Percentiles rank a stretch among this genome's conserved stretches.
Evolutionary conservation across 1,284 basidiomycete species (phyloP).

Genomic region (Blastosporella zonata): DNA sequence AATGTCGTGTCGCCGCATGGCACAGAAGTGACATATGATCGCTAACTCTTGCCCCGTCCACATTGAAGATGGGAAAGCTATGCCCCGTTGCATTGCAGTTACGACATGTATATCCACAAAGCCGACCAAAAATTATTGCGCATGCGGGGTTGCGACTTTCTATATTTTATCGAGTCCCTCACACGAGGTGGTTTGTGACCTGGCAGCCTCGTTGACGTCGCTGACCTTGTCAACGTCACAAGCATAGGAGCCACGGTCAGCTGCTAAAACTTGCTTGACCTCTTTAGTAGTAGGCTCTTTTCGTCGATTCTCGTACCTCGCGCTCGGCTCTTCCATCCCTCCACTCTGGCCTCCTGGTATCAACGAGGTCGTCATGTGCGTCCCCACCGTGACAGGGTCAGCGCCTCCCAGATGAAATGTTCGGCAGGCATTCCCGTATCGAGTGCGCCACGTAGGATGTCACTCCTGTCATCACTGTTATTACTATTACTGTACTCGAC

Average conservation of each 20-base stretch:
- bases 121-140: not conserved
- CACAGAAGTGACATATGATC: not conserved
- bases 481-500: slow-evolving; percentile 8
- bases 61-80: not conserved
- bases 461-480: slow-evolving; percentile 10
- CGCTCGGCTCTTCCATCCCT: not conserved
- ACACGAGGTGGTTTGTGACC: not conserved
- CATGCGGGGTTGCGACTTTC: not conserved
- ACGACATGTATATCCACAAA: not conserved
- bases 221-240: not conserved
- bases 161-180: not conserved
- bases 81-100: not conserved
- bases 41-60: not conserved
- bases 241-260: slow-evolving; percentile 1
- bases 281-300: slow-evolving; percentile 3
- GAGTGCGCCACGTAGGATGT: slow-evolving; percentile 15
- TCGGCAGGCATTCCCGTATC: not conserved
- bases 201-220: not conserved
- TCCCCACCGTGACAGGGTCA: not conserved
- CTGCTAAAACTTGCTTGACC: not conserved
- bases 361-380: slow-evolving; percentile 6
- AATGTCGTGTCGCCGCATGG: not conserved
- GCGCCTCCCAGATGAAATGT: not conserved
- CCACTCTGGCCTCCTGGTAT: slow-evolving; percentile 9
- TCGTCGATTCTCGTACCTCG: slow-evolving; percentile 9